phyloP scores from a whole-genome alignment of 306 rosid species.

The Vicia sativa region DNA sequence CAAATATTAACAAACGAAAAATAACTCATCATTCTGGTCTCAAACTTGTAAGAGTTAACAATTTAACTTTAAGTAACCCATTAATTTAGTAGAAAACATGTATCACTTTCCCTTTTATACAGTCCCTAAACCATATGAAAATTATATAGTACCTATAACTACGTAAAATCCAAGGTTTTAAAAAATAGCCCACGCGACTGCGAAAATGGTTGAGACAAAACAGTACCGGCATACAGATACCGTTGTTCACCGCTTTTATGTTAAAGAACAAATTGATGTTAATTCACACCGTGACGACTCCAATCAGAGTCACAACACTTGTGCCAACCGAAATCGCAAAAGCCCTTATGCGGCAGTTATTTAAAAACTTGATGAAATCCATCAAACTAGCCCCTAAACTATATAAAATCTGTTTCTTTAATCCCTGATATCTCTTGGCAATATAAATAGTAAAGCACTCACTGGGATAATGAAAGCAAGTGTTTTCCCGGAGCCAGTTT shows the following conservation, averaged over 20 bases:
- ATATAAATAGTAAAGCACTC: slow-evolving; percentile 34
- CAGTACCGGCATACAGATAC: too few relatives aligned
- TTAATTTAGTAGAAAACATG: not conserved
- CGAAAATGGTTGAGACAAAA: too few relatives aligned
- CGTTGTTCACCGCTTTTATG: too few relatives aligned
- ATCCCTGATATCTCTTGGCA: not conserved
- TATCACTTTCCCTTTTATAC: not conserved
- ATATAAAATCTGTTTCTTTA: not conserved
- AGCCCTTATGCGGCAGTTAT: too few relatives aligned
- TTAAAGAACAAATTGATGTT: too few relatives aligned
- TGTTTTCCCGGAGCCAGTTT: slow-evolving; percentile 94
- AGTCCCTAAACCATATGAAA: not conserved
- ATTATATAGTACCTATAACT: not conserved
- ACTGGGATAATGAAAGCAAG: slow-evolving; percentile 88
- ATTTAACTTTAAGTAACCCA: not conserved
- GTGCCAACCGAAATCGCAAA: too few relatives aligned
- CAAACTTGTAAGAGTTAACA: not conserved
- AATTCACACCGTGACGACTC: too few relatives aligned
- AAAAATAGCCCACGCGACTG: too few relatives aligned
- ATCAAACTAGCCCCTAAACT: not conserved
- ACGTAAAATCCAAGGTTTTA: too few relatives aligned
- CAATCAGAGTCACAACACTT: too few relatives aligned
- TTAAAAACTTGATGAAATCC: not conserved
- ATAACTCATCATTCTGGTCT: not conserved
- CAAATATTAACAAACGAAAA: not conserved